phyloP scores from a whole-genome alignment of 495 filamentous ascomycete genomes.

The Penicillium diatomitis region DNA sequence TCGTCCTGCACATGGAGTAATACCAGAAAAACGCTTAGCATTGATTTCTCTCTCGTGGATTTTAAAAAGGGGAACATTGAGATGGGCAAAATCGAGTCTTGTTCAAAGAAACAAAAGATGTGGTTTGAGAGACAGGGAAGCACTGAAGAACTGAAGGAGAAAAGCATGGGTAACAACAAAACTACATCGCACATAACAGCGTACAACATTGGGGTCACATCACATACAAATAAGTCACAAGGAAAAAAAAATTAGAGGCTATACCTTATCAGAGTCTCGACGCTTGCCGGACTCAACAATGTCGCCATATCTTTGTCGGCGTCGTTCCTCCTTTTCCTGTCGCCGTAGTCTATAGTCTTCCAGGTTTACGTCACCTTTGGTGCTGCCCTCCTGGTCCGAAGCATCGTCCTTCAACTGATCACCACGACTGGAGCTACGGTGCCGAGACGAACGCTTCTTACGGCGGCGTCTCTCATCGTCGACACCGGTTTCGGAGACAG shows the following conservation, averaged over 20 bases:
- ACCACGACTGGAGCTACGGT: constrained; percentile 27
- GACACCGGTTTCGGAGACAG: constrained; percentile 29
- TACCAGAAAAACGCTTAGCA: constrained; percentile 29
- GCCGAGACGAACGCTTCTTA: constrained; percentile 33
- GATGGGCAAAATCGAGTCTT: constrained; percentile 6
- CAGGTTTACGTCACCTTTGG: constrained; percentile 23
- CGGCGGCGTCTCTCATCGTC: constrained; percentile 34
- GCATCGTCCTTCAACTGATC: constrained; percentile 17
- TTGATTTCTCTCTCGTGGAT: constrained; percentile 16
- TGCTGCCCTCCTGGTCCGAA: constrained; percentile 14
- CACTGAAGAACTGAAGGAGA: background rate
- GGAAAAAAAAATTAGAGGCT: constrained; percentile 29
- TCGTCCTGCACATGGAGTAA: constrained; percentile 33
- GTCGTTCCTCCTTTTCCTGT: constrained; percentile 31
- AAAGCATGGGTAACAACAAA: constrained; percentile 5
- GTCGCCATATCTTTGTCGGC: constrained; percentile 32
- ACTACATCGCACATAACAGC: constrained; percentile 25
- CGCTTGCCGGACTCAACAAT: constrained; percentile 25
- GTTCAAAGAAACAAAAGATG: constrained; percentile 4
- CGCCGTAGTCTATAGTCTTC: constrained; percentile 29
- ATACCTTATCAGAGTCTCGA: constrained; percentile 38
- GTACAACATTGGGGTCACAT: constrained; percentile 12
- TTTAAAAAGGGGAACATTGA: background rate
- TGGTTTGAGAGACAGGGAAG: too few species aligned
- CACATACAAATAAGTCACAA: constrained; percentile 18